Evolutionary conservation across 73 alveolate species (phyloP).

Genomic region (Uronychia binucleata): DNA sequence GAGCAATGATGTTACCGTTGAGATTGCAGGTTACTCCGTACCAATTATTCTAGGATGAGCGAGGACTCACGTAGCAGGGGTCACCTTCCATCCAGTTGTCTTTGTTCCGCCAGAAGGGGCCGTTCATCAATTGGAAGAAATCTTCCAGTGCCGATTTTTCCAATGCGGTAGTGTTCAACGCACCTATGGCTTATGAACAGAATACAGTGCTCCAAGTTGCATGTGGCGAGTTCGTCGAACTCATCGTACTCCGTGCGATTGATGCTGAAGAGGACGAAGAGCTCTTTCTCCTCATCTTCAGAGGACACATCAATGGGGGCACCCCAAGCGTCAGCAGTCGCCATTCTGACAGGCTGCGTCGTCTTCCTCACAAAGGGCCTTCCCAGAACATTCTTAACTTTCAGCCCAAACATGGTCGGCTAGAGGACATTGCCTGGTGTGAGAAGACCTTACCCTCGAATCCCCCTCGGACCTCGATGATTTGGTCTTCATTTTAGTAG

Average conservation of each 20-base stretch:
- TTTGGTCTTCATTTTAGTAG: too few species aligned
- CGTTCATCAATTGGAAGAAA: conserved; percentile 53
- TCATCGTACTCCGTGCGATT: not conserved
- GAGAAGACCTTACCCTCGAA: not conserved
- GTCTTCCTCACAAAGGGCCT: not conserved
- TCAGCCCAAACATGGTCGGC: not conserved
- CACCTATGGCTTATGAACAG: not conserved
- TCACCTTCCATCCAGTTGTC: conserved; percentile 75
- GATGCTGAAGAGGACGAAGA: not conserved
- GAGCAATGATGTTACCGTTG: conserved; percentile 51
- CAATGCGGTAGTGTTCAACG: not conserved
- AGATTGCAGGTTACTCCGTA: conserved; percentile 68
- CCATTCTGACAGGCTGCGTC: not conserved
- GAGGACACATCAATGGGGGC: not conserved
- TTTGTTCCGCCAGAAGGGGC: conserved; percentile 55
- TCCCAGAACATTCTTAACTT: not conserved
- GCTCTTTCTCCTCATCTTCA: not conserved
- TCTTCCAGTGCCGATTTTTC: conserved; percentile 49
- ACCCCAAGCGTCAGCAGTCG: not conserved
- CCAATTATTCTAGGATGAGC: conserved; percentile 50
- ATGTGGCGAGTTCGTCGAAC: not conserved
- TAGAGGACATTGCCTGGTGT: too few species aligned
- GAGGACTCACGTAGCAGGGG: conserved; percentile 47
- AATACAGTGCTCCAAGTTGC: not conserved
- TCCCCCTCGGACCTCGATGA: not conserved